Evolutionary conservation across 768 basidiomycete species (phyloP).

Genomic region (Mycena rebaudengoi): DNA sequence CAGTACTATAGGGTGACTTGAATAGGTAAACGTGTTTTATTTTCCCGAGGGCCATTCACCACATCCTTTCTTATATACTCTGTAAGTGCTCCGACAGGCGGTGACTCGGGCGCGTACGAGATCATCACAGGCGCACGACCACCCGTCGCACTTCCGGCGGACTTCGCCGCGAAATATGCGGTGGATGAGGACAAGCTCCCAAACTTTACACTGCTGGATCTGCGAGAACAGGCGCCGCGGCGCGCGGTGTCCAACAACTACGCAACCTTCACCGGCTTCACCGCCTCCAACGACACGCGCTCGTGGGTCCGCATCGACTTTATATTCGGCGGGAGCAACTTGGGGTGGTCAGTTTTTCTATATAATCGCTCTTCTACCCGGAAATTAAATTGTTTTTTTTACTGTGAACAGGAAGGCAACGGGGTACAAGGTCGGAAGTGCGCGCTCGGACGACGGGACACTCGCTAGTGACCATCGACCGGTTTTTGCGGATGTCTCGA

Average conservation of each 20-base stretch:
- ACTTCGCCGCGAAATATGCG: constrained; percentile 52
- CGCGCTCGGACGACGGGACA: constrained; percentile 58
- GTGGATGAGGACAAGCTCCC: constrained; percentile 39
- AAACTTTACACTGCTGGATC: constrained; percentile 56
- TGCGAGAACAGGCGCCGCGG: constrained; percentile 51
- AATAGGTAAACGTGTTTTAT: neutral
- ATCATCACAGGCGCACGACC: constrained; percentile 53
- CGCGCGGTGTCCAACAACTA: constrained; percentile 52
- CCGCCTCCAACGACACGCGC: constrained; percentile 45
- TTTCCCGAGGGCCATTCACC: neutral
- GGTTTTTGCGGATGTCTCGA: constrained; percentile 52
- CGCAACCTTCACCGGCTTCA: constrained; percentile 63
- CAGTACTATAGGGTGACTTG: neutral
- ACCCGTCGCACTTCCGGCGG: constrained; percentile 50
- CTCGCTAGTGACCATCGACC: constrained; percentile 67
- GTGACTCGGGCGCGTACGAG: constrained; percentile 58
- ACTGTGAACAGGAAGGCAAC: constrained; percentile 42
- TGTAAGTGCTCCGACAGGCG: constrained; percentile 53
- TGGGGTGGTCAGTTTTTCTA: constrained; percentile 46
- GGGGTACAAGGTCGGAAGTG: constrained; percentile 48
- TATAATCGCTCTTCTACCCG: neutral
- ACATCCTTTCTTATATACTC: neutral
- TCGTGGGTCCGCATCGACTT: constrained; percentile 58
- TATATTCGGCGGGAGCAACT: constrained; percentile 53
- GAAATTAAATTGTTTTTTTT: neutral